Percentiles rank a stretch among this genome's conserved stretches.
Conservation (phyloP, 2,329 filamentous ascomycete species). For the Fusarium palustre region DNA sequence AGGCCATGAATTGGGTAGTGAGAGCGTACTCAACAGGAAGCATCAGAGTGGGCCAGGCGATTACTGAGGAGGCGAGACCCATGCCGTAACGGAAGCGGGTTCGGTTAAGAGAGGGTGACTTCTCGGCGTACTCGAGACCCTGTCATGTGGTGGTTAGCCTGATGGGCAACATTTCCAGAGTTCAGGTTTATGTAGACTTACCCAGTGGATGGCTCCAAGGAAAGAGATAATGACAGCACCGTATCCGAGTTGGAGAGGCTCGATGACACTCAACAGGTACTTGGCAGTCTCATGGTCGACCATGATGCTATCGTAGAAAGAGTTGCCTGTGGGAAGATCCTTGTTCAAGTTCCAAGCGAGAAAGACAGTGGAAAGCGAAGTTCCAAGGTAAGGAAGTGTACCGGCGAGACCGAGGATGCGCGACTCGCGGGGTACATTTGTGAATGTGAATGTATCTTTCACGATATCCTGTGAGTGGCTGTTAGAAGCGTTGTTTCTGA, state of each 20-base stretch:
- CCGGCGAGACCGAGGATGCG: conserved; percentile 78
- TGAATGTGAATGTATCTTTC: conserved; percentile 75
- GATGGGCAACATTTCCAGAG: not conserved
- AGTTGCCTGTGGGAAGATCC: conserved; percentile 68
- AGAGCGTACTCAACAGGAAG: conserved; percentile 87
- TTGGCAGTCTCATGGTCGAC: conserved; percentile 78
- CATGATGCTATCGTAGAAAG: conserved; percentile 64
- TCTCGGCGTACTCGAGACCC: conserved; percentile 85
- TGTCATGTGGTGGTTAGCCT: conserved; percentile 27
- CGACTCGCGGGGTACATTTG: conserved; percentile 74
- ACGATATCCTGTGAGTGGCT: conserved; percentile 64
- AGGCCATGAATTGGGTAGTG: conserved; percentile 86
- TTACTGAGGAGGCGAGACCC: conserved; percentile 80
- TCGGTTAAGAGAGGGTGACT: conserved; percentile 68
- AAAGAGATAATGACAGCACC: conserved; percentile 94
- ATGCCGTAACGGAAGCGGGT: conserved; percentile 86
- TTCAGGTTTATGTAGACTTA: conserved; percentile 34
- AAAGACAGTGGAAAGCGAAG: conserved; percentile 84
- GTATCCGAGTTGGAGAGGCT: conserved; percentile 91
- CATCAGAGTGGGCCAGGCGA: conserved; percentile 91
- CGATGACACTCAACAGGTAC: conserved; percentile 77
- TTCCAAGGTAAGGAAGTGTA: conserved; percentile 86
- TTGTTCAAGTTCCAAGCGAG: conserved; percentile 86
- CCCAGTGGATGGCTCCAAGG: conserved; percentile 92
- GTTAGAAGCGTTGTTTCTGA: conserved; percentile 3